Evolutionary conservation across 169 alveolate species (phyloP).

Genomic region (Fabrea salina): DNA sequence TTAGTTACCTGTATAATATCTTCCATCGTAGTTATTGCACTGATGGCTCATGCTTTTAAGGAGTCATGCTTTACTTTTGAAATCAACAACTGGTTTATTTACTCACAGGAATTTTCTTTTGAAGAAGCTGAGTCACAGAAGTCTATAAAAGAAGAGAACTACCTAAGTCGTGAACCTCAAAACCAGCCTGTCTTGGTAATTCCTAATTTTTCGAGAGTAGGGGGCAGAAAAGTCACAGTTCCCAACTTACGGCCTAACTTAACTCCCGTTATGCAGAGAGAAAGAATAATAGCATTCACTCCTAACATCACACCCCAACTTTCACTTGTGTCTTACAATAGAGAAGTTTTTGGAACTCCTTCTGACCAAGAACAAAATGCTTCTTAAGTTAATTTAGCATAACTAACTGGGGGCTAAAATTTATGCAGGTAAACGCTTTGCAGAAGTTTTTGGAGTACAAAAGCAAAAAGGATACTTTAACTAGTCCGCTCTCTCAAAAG

Average conservation of each 20-base stretch:
- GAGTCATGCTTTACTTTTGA: neutral
- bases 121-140: neutral
- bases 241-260: conserved; percentile 11
- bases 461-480: too few relatives aligned
- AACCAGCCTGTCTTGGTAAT: conserved; percentile 1
- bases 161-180: too few relatives aligned
- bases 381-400: too few relatives aligned
- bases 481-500: too few relatives aligned
- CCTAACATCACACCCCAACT: neutral
- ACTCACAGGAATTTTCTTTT: neutral
- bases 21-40: neutral
- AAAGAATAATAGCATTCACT: neutral
- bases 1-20: conserved; percentile 10
- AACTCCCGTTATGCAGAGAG: neutral
- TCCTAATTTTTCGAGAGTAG: neutral
- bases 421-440: too few relatives aligned
- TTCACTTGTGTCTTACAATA: neutral
- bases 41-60: conserved; percentile 5
- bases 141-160: too few relatives aligned
- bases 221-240: neutral
- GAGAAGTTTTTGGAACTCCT: too few relatives aligned
- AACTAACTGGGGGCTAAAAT: too few relatives aligned
- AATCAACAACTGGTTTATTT: conserved; percentile 10
- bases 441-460: too few relatives aligned
- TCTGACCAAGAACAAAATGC: too few relatives aligned